Base-by-base conservation (phyloP, 805 yeast species). In the Metschnikowia sp. region DNA sequence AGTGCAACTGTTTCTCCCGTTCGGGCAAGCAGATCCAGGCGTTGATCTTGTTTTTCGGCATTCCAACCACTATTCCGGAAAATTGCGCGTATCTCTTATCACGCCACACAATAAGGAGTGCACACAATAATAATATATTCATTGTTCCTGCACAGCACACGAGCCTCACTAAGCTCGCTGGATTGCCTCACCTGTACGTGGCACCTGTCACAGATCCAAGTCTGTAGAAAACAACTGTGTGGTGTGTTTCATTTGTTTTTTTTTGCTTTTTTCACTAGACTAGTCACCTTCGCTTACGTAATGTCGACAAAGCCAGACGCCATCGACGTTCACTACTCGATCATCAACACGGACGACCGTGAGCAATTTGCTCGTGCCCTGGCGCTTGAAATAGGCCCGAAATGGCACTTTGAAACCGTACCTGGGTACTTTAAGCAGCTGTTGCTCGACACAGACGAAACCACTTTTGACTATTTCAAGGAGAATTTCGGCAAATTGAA, bases 361-460 rank as follows among this genome's bases (percentile, higher is more conserved):
- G 40, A 19, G 10, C 56, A 53, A 7, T 65, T 61, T 48, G 52
- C 51, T 9, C 40, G 50, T 13, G 47, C 43, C 7, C 39, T 49
- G 51, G 39, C 32, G 10, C 36, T 30, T 30, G 34, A 44, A n/a
- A 36, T 31, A 9, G 39, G 39, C 10, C 39, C 60, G 42, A 74
- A 75, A 1, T 72, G 76, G 76, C 54, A 50, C 29, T 71, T 66
- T 49, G 75, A 72, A 47, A 58, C 65, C 3, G 78, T 76, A 4
- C 66, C 69, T 0, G 74, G 70, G 1, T 59, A 65, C 44, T 77
- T 79, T 63, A 65, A 68, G 50, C 83, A 78, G 58, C 66, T 74
- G 40, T 62, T 65, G 32, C 45, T 56, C 2, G 60, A 56, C 1
- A 77, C 81, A 0, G 76, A 76, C 56, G 76, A 66, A 10, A 55